phyloP scores from a whole-genome alignment of 495 filamentous ascomycete species.

The Tuber aestivum region DNA sequence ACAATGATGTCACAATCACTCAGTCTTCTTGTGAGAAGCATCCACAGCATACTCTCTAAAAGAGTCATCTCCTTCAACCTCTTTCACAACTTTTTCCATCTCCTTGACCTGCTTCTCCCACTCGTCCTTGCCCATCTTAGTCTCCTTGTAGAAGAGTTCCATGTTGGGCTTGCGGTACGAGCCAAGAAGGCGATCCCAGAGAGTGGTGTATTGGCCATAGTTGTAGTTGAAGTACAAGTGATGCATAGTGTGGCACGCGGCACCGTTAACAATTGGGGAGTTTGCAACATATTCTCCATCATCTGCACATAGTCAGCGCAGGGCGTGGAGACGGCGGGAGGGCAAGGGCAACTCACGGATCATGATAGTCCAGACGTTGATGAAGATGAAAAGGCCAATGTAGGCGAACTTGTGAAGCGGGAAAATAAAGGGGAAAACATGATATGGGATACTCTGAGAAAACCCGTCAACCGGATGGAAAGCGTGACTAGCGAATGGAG shows the following conservation, averaged over 20 bases:
- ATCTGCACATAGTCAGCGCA: conserved; percentile 45
- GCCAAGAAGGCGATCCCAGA: conserved; percentile 87
- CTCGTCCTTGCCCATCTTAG: conserved; percentile 75
- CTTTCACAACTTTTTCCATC: conserved; percentile 77
- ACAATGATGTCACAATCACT: conserved; percentile 3
- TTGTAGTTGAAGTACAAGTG: conserved; percentile 99
- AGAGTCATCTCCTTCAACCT: conserved; percentile 75
- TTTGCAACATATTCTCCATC: conserved; percentile 94
- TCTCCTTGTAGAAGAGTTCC: conserved; percentile 79
- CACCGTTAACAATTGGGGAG: conserved; percentile 83
- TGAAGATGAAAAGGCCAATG: conserved; percentile 77
- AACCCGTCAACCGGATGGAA: conserved; percentile 95
- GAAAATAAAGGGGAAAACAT: conserved; percentile 88
- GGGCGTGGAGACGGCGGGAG: not conserved
- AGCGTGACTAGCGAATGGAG: conserved; percentile 82
- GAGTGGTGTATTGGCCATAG: conserved; percentile 92
- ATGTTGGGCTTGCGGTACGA: conserved; percentile 85
- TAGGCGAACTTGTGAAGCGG: conserved; percentile 89
- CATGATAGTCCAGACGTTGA: conserved; percentile 96
- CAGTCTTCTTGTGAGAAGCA: conserved; percentile 33
- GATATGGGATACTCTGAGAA: conserved; percentile 87
- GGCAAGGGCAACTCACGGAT: conserved; percentile 54
- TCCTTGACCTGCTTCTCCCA: conserved; percentile 76
- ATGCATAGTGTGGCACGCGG: conserved; percentile 94
- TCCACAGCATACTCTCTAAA: conserved; percentile 37